A percentile compares a stretch with the other conserved stretches of the same genome.
These are phyloP conservation scores for Vitis hybrid DNA, from an alignment of 177 flowering plant genomes.

Conservation along the genomic window DNA sequence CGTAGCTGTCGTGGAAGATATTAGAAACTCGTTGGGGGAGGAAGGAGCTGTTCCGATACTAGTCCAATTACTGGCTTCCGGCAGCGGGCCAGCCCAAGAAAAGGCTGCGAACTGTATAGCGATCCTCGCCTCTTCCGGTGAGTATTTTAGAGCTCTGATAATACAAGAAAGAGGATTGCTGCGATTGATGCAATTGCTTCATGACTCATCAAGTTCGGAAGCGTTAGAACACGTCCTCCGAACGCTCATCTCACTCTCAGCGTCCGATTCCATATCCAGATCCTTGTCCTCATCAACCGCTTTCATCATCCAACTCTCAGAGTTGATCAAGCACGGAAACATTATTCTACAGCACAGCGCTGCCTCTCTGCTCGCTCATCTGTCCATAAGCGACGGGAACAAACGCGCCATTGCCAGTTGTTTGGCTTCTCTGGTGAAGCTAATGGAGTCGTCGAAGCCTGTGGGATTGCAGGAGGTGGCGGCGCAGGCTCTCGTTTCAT, in stretches of 20 bases:
- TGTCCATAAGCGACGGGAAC: conserved; percentile 58
- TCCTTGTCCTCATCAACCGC: conserved; percentile 42
- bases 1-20: conserved; percentile 52
- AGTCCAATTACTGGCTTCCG: conserved; percentile 43
- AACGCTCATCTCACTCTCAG: conserved; percentile 50
- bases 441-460: conserved; percentile 71
- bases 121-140: conserved; percentile 51
- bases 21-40: conserved; percentile 46
- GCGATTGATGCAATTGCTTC: conserved; percentile 46
- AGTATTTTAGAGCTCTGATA: conserved; percentile 40
- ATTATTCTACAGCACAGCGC: conserved; percentile 44
- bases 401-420: conserved; percentile 54
- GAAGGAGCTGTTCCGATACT: conserved; percentile 65
- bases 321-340: conserved; percentile 53
- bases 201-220: conserved; percentile 40
- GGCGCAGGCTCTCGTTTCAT: conserved; percentile 44
- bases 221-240: conserved; percentile 57
- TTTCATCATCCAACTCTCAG: conserved; percentile 53
- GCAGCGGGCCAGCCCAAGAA: conserved; percentile 34
- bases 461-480: conserved; percentile 63
- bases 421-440: conserved; percentile 58
- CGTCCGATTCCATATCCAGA: conserved; percentile 22
- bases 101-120: conserved; percentile 54
- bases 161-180: conserved; percentile 54
- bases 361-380: conserved; percentile 41